Base-by-base conservation (phyloP, 805 yeast genomes). In the Ogataea thermomethanolica region DNA sequence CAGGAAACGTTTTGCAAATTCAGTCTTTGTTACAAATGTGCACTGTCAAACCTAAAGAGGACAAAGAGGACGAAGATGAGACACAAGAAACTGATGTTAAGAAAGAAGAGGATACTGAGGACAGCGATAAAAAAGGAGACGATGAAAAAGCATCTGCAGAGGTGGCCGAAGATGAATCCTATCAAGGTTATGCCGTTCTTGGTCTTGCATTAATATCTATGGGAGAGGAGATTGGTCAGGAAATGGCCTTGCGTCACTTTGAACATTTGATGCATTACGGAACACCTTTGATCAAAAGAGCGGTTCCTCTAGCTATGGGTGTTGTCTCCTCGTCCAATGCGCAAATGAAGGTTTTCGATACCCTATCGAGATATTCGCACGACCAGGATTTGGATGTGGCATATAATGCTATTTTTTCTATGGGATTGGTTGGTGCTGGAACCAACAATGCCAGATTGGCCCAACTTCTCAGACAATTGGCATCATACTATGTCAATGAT, bases 371-470 rank as follows among this genome's bases (percentile, higher is more conserved):
- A 61, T 89, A 87, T 67, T 88, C 98, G 7, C 99, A 93, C 65
- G 99, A 93, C 58, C 81, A 87, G 41, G 97, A 93, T 62, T 68
- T 86, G 53, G 95, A 87, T 58, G 96, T 93, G 40, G 96, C 98
- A 6, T 82, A 83, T 61, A 93, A 90, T 60, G 89, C 99, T 14
- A 89, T 93, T 49, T 91, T 87, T 56, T 81, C 96, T 31, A 90
- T 93, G 98, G 99, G 99, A 40, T 69, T 93, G 48, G 95, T 91
- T 53, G 99, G 99, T 61, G 93, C 98, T 14, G 99, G 99, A 66
- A 93, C 99, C 22, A 91, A 93, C 66, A 93, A 93, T 61, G 99
- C 99, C 7, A 84, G 99, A 69, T 73, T 93, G 49, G 98, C 98
- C 3, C 99, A 93, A 69, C 73, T 93, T 49, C 74, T 93, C 58